Base-by-base conservation (phyloP, 176 grass and related monocot genomes). In the Elaeis guineensis region DNA sequence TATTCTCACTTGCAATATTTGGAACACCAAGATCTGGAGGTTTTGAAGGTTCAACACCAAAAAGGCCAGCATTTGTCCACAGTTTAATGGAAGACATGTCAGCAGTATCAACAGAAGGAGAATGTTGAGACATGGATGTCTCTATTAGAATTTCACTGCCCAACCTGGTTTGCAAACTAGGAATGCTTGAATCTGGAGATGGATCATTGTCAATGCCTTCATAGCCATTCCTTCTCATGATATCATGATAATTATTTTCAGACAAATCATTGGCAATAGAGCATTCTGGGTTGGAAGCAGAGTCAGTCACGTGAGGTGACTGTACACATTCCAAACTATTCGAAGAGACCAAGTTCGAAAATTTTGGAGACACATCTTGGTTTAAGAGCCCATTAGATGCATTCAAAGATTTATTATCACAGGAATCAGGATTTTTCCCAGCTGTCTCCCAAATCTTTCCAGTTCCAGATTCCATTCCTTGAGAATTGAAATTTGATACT, bases 1-100 rank as follows among this genome's bases (percentile, higher is more conserved):
- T 48, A 39, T 82, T 62, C 61, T 79, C 75, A 14, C 54, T 76
- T 59, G 64, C 61, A 64, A 48, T 70, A 86, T 78, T 75, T 62
- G 72, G 64, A 25, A 60, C 54, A 52, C 74, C 69, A 77, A 89
- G 86, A 62, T 84, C 81, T 61, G 83, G 80, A 69, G 94, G 94
- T 71, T 98, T 98, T 29, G 88, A 93, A 55, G 94, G 94, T 66
- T 93, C 85, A 59, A 93, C 81, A 67, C 94, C 94, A 76, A 98
- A 98, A 71, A 98, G 88, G 24, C 88, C 82, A 63, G 87, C 94
- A 79, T 98, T 98, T 81, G 94, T 93, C 94, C 94, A 98, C 55
- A 98, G 88, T 66, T 83, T 90, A 78, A 86, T 60, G 57, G 94
- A 73, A 29, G 84, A 65, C 62, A 69, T 55, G 61, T 21, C 80